phyloP scores from a whole-genome alignment of 148 eudicot species.

The Camellia japonica region DNA sequence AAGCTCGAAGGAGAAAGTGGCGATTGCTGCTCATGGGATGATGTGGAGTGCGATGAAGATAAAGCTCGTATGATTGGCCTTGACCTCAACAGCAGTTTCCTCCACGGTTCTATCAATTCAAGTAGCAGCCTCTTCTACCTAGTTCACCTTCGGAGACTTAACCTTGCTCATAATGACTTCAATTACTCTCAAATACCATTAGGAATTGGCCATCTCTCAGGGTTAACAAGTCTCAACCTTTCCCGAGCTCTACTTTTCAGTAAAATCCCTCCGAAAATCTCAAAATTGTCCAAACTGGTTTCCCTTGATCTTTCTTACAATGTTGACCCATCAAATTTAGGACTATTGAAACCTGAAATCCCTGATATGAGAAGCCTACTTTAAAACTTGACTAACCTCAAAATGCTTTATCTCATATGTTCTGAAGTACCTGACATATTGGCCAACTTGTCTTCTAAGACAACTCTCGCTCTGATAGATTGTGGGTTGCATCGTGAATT shows the following conservation, averaged over 20 bases:
- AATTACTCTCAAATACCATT: constrained; percentile 30
- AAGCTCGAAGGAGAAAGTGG: not conserved
- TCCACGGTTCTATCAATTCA: constrained; percentile 22
- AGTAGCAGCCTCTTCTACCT: constrained; percentile 33
- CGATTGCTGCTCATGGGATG: constrained; percentile 46
- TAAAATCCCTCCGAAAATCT: constrained; percentile 32
- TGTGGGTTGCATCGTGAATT: constrained; percentile 29
- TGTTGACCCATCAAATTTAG: not conserved
- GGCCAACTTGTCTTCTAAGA: constrained; percentile 21
- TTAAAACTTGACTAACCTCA: constrained; percentile 24
- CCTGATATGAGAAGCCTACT: constrained; percentile 13
- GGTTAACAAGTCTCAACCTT: constrained; percentile 30
- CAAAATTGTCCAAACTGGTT: constrained; percentile 23
- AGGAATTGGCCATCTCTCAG: constrained; percentile 19
- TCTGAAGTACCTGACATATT: constrained; percentile 24
- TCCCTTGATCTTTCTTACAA: constrained; percentile 26
- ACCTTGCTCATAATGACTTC: constrained; percentile 36
- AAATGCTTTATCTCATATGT: constrained; percentile 21
- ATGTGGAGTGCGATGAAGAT: constrained; percentile 29
- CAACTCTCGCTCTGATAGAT: not conserved
- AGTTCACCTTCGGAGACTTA: not conserved
- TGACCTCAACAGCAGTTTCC: constrained; percentile 35
- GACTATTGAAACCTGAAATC: constrained; percentile 18
- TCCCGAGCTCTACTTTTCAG: constrained; percentile 33
- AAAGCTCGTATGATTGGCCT: constrained; percentile 32